Conservation (phyloP, 768 basidiomycete species). For the Agrocybe praecox region DNA sequence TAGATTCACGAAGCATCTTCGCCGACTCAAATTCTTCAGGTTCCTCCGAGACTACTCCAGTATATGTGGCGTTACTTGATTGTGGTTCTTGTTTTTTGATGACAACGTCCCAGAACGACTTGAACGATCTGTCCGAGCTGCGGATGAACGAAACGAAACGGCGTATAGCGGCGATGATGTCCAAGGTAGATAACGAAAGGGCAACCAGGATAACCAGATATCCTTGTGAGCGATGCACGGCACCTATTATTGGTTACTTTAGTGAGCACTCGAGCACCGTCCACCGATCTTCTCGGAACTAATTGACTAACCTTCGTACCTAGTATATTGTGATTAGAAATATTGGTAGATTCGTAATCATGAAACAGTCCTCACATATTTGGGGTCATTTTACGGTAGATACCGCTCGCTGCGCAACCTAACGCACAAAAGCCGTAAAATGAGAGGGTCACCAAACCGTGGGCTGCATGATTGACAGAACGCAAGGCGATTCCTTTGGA, state of each 20-base stretch:
- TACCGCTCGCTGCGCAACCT: conserved; percentile 65
- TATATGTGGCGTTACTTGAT: conserved; percentile 40
- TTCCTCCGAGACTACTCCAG: conserved; percentile 56
- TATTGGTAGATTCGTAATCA: conserved; percentile 4
- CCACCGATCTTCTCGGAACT: background rate
- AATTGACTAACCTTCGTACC: conserved; percentile 61
- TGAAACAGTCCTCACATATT: conserved; percentile 64
- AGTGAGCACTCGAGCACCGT: no score
- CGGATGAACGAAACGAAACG: conserved; percentile 54
- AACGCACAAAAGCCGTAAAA: conserved; percentile 67
- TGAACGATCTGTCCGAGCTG: conserved; percentile 46
- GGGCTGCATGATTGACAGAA: conserved; percentile 70
- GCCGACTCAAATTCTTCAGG: conserved; percentile 54
- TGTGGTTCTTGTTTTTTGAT: conserved; percentile 44
- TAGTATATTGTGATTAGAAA: conserved; percentile 25
- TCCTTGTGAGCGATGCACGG: conserved; percentile 65
- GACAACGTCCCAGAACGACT: conserved; percentile 57
- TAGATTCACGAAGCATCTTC: conserved; percentile 38
- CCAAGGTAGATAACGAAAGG: conserved; percentile 42
- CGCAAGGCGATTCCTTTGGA: conserved; percentile 77
- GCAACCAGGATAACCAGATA: conserved; percentile 46
- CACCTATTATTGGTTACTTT: conserved; percentile 31
- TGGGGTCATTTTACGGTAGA: conserved; percentile 81
- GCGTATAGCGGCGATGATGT: conserved; percentile 51
- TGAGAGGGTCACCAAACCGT: conserved; percentile 53